Evolutionary conservation across 2,329 filamentous ascomycete species (phyloP).

Genomic region (Stemphylium beticola): DNA sequence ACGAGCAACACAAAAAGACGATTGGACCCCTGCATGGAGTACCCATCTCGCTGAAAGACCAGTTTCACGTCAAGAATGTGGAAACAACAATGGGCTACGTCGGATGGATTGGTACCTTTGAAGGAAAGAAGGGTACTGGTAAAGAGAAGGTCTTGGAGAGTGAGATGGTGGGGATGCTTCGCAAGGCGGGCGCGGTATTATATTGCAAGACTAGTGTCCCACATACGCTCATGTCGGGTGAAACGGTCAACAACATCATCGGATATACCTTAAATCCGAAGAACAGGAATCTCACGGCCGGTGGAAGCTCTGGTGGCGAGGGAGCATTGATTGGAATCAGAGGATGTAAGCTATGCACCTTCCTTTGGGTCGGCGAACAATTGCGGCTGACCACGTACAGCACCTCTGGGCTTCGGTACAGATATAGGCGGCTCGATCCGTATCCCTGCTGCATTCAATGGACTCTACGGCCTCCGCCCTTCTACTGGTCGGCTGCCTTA

Average conservation of each 20-base stretch:
- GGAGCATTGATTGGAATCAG: slow-evolving; percentile 63
- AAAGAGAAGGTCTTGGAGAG: slow-evolving; percentile 63
- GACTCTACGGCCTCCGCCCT: slow-evolving; percentile 61
- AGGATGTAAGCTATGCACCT: slow-evolving; percentile 49
- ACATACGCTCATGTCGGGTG: slow-evolving; percentile 63
- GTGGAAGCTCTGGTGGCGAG: slow-evolving; percentile 67
- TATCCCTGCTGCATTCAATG: slow-evolving; percentile 65
- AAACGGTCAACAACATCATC: slow-evolving; percentile 68
- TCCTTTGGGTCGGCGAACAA: rapidly evolving
- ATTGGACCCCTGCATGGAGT: slow-evolving; percentile 55
- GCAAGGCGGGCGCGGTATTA: slow-evolving; percentile 61
- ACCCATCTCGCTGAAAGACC: slow-evolving; percentile 57
- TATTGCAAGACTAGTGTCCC: slow-evolving; percentile 66
- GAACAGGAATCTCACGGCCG: slow-evolving; percentile 60
- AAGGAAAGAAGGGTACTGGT: slow-evolving; percentile 60
- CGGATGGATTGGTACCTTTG: slow-evolving; percentile 66
- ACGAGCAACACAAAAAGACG: slow-evolving; percentile 29
- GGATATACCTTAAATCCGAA: slow-evolving; percentile 64
- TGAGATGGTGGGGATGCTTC: slow-evolving; percentile 63
- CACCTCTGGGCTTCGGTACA: slow-evolving; percentile 63
- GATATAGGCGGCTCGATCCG: slow-evolving; percentile 64
- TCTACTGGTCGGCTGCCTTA: slow-evolving; percentile 58
- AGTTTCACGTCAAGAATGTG: slow-evolving; percentile 56
- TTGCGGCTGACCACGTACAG: slow-evolving; percentile 15
- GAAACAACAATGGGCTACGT: slow-evolving; percentile 41